Base-by-base conservation (phyloP, 106 monocot genomes). In the Vanilla planifolia region DNA sequence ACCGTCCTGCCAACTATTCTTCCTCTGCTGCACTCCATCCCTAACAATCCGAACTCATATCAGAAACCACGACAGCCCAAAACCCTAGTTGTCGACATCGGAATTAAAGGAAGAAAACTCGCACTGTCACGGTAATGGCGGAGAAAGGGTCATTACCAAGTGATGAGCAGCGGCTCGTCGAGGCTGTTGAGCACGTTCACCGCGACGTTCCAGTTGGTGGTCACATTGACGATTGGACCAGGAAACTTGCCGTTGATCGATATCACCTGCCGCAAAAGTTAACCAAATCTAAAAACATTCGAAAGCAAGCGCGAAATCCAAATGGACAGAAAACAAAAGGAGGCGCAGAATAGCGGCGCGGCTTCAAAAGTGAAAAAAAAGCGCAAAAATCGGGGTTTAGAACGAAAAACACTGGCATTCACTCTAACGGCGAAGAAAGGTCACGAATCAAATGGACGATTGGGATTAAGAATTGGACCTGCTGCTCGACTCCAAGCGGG, bases 1-100 rank as follows among this genome's bases (percentile, higher is more conserved):
- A 0, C 96, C 91, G 64, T 98, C 96, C 63, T 98, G 77, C 96
- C 96, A 98, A 24, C 74, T 91, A 41, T 82, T 91, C 69, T 79
- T 91, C 68, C 91, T 50, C 8, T 79, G 79, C 73, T 98, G 84
- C 50, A 98, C 70, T 11, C 96, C 96, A 19, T 77, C 64, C 95
- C 95, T 96, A 13, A 16, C 22, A 51, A 25, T 16, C 26, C 33
- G 13, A 43, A 17, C 1, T 20, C 13, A 57, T 28, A 43, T 43
- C 40, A 39, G 40, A 41, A 23, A 23, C 20, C n/a, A n/a, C 21
- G 35, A 10, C 25, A 22, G 37, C 11, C 22, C 30, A 30, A 32
- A 62, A 19, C 24, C 48, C 35, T 27, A 64, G 22, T 51, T 63
- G 32, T 32, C 4, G 1, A 46, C 44, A 33, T 27, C 3, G n/a